phyloP scores from a whole-genome alignment of 108 stramenopile species.

The Cyclostephanos tholiformis region DNA sequence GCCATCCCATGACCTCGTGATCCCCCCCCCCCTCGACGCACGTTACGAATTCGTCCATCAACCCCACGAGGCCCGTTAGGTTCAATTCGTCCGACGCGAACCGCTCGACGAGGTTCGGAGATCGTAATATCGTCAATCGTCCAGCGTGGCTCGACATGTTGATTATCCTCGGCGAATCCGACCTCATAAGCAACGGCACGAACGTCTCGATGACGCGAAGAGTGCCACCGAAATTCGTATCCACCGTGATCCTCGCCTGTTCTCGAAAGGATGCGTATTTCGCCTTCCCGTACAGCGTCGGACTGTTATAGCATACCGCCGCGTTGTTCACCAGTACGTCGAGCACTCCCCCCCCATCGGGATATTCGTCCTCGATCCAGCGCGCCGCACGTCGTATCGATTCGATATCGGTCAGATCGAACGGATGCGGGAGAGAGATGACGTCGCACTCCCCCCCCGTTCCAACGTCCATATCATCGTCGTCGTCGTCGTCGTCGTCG shows the following conservation, averaged over 20 bases:
- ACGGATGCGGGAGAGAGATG: slow-evolving; percentile 26
- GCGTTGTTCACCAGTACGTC: slow-evolving; percentile 70
- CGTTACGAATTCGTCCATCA: slow-evolving; percentile 66
- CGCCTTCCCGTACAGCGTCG: slow-evolving; percentile 65
- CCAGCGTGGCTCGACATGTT: slow-evolving; percentile 68
- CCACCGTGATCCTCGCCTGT: slow-evolving; percentile 61
- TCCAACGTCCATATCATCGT: not conserved
- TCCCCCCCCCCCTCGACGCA: slow-evolving; percentile 59
- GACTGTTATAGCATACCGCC: slow-evolving; percentile 66
- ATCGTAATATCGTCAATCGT: slow-evolving; percentile 55
- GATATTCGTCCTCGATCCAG: slow-evolving; percentile 37
- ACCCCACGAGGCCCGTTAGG: slow-evolving; percentile 26
- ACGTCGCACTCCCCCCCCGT: slow-evolving; percentile 29
- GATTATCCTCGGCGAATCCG: slow-evolving; percentile 55
- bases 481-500: slow-evolving; percentile 17
- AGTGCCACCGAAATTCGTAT: slow-evolving; percentile 67
- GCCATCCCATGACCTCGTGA: slow-evolving; percentile 72
- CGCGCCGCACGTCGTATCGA: slow-evolving; percentile 33
- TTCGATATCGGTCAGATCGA: slow-evolving; percentile 43
- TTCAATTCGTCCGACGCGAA: slow-evolving; percentile 52
- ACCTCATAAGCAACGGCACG: slow-evolving; percentile 52
- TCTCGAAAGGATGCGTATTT: slow-evolving; percentile 55
- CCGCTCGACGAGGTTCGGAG: slow-evolving; percentile 40
- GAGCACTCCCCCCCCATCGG: slow-evolving; percentile 26
- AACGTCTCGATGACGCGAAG: slow-evolving; percentile 38